Evolutionary conservation across 2,329 filamentous ascomycete genomes (phyloP).

Genomic region (Cladophialophora bantiana): DNA sequence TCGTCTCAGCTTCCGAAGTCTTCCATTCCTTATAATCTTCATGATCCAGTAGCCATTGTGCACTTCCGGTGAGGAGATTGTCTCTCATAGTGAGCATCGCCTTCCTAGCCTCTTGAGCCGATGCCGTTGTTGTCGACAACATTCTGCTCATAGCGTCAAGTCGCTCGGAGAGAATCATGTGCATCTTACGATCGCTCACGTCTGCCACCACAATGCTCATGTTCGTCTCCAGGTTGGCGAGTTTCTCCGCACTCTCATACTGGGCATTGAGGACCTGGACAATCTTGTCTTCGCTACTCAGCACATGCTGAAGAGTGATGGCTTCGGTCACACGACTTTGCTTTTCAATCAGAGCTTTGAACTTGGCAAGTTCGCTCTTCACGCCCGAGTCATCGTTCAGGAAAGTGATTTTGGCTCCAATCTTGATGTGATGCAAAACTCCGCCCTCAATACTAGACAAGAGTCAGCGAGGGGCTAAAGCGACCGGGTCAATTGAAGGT

Average conservation of each 20-base stretch:
- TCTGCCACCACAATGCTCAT: conserved; percentile 6
- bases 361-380: conserved; percentile 38
- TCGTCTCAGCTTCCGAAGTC: neutral
- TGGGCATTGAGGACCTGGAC: conserved; percentile 7
- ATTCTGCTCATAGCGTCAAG: conserved; percentile 6
- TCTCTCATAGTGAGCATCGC: neutral
- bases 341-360: conserved; percentile 41
- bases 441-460: neutral
- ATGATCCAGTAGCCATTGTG: neutral
- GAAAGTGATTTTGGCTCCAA: conserved; percentile 40
- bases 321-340: conserved; percentile 43
- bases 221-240: conserved; percentile 3
- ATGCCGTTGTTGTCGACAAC: conserved; percentile 5
- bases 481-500: neutral
- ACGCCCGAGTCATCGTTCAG: conserved; percentile 45
- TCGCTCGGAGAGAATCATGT: conserved; percentile 9
- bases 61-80: neutral
- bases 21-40: neutral
- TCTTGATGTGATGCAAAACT: conserved; percentile 1
- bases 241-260: conserved; percentile 13
- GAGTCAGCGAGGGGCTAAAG: neutral
- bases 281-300: conserved; percentile 10
- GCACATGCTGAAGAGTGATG: conserved; percentile 29
- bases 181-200: conserved; percentile 11
- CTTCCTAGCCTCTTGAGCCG: conserved; percentile 3